Evolutionary conservation across 2,329 filamentous ascomycete species (phyloP).

Genomic region (Talaromyces sp.): DNA sequence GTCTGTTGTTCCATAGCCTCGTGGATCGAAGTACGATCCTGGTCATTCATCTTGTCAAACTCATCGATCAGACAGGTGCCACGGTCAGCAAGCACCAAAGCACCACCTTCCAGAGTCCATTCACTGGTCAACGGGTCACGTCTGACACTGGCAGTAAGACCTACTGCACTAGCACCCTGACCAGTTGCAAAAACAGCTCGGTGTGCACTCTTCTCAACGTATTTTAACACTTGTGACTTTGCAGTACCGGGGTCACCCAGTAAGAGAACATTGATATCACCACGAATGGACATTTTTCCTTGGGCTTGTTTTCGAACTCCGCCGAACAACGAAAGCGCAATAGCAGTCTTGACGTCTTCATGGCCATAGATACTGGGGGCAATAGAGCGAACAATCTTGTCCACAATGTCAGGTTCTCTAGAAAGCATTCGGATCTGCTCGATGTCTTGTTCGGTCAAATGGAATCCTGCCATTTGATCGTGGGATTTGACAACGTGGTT

Average conservation of each 20-base stretch:
- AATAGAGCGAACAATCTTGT: constrained; percentile 88
- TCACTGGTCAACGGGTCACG: constrained; percentile 92
- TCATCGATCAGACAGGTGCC: constrained; percentile 96
- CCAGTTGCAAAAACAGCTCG: constrained; percentile 95
- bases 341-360: constrained; percentile 92
- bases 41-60: constrained; percentile 99
- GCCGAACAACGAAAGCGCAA: constrained; percentile 89
- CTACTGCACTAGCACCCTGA: constrained; percentile 93
- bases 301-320: constrained; percentile 88
- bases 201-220: constrained; percentile 94
- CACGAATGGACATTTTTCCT: constrained; percentile 83
- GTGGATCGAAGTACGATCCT: constrained; percentile 96
- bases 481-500: constrained; percentile 97
- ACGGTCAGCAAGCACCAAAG: constrained; percentile 87
- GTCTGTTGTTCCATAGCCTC: constrained; percentile 99
- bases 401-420: constrained; percentile 82
- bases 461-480: constrained; percentile 94
- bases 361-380: constrained; percentile 98
- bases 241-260: constrained; percentile 96
- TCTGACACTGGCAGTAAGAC: constrained; percentile 93
- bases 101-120: constrained; percentile 95
- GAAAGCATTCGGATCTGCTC: constrained; percentile 81
- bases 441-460: constrained; percentile 91
- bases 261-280: constrained; percentile 95
- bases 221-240: constrained; percentile 96